Evolutionary conservation across 306 rosid species (phyloP).

Genomic region (Potentilla sterilis): DNA sequence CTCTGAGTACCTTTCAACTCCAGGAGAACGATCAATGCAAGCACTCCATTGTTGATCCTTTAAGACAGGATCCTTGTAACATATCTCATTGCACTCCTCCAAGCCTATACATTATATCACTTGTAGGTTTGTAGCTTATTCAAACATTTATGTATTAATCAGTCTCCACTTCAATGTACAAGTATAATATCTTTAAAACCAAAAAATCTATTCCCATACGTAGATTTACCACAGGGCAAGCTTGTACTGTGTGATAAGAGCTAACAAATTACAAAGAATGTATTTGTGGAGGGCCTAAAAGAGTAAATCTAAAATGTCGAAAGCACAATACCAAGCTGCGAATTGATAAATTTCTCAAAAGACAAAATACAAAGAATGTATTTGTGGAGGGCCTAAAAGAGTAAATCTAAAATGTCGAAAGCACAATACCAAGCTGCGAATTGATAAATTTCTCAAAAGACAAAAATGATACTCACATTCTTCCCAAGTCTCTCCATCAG

Average conservation of each 20-base stretch:
- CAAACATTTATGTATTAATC: background rate
- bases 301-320: background rate
- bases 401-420: background rate
- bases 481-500: constrained; percentile 77
- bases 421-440: background rate
- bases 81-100: constrained; percentile 73
- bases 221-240: background rate
- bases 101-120: constrained; percentile 45
- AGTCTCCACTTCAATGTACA: background rate
- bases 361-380: background rate
- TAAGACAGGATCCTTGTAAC: constrained; percentile 92
- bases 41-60: constrained; percentile 93
- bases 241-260: background rate
- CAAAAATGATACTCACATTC: constrained; percentile 56
- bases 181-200: background rate
- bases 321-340: background rate
- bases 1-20: constrained; percentile 68
- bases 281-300: background rate
- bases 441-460: background rate
- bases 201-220: background rate
- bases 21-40: constrained; percentile 94
- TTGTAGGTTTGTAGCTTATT: background rate
- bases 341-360: no score
- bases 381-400: background rate
- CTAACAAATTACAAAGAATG: background rate